Evolutionary conservation across 2,329 filamentous ascomycete species (phyloP), one percentile per base, ranked within the genome.

Genomic region (Ophiocordyceps camponoti-floridani): DNA sequence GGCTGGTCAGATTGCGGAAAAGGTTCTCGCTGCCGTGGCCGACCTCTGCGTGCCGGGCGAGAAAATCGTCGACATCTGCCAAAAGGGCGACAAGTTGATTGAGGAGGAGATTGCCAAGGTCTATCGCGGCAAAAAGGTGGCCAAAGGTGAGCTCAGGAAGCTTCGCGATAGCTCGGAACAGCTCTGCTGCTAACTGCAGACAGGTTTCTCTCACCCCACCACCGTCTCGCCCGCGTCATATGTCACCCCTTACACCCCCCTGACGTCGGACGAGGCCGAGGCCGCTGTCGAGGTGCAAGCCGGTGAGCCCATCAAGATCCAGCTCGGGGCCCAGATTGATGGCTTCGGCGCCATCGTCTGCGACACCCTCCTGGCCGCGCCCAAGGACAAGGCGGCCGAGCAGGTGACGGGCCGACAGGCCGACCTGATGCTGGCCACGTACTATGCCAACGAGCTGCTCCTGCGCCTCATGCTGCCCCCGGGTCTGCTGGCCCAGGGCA

Each of bases 291-390:
- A 80, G 57, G 73, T 98, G 55, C 84, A 94, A 69, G 74, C 81
- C 44, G 83, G 80, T 49, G 91, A 98, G 69, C 68, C 84, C 49
- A 75, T 94, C 67, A 98, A 98, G 77, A 91, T 98, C 62, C 91
- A 98, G 69, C 78, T 98, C n/a, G 91, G 91, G 58, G 91, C 91
- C 44, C 91, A 98, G 69, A 95, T 98, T 51, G 86, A 96, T 67
- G 91, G 91, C 45, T 94, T 96, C 59, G 87, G 86, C 55, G 84
- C 89, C 53, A 95, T 98, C 60, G 84, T 95, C 55, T 95, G 91
- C 68, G 84, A 95, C 66, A 94, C 86, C 48, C 73, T 96, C 53
- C 64, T 95, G 47, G 81, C 93, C 44, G 70, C 72, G 42, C 62
- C 72, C 50, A 70, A 72, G 56, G 75, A 76, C 48, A 72, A 77